Base-by-base conservation (phyloP, 805 yeast species). In the Myxozyma neglecta region DNA sequence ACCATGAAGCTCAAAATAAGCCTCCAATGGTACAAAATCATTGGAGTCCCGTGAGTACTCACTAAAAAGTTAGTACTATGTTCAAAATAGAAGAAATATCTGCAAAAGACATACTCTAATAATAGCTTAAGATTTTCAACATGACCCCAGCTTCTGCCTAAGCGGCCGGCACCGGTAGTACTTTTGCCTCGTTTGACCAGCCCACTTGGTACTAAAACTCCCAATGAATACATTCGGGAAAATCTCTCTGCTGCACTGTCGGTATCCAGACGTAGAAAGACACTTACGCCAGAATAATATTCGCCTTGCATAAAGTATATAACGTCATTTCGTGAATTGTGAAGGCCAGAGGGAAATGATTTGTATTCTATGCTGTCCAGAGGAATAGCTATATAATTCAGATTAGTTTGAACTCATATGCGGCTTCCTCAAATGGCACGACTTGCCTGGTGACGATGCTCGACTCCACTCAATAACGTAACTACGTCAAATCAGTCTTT, bases 331-430 rank as follows among this genome's bases (percentile, higher is more conserved):
- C 72, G 71, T 2, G 77, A 76, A 13, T 81, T 78, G 69, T 87
- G 91, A 1, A 85, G 75, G 1, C 92, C 90, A 0, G 89, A 84
- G 0, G 91, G 91, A 48, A 87, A 73, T n/a, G 85, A 77, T 65
- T 84, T 82, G 73, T 80, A 86, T 72, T 87, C 91, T 3, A 86
- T 69, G 11, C 81, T 80, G 36, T 77, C 72, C 32, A 83, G 68
- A 0, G 77, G 14, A 2, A 64, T 56, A 2, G 54, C 56, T 43
- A 34, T 14, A 42, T 36, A 47, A 11, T 3, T n/a, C 10, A n/a
- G 34, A 50, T 39, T 44, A 14, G 40, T 36, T 45, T 39, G 34
- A 2, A 1, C 10, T 9, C 36, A n/a, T 45, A 6, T 10, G 14
- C 29, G 13, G 34, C 44, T 6, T 13, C 36, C 29, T 13, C 5